Evolutionary conservation across 495 filamentous ascomycete genomes (phyloP), one percentile per base, ranked within the genome.

Genomic region (Talaromyces nanjingensis): DNA sequence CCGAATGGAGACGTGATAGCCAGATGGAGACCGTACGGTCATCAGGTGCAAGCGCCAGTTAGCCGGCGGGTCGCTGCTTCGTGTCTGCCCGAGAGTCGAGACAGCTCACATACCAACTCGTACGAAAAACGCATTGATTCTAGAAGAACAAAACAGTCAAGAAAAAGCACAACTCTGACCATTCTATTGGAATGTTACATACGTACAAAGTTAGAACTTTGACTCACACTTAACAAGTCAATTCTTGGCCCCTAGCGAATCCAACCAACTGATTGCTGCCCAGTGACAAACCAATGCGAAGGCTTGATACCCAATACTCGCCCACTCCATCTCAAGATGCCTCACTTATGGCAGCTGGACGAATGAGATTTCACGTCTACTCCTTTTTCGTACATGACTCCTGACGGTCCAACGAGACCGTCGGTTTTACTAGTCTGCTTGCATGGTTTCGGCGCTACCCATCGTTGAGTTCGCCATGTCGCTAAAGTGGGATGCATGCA

Each of bases 271-370:
- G 49, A 63, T 65, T 65, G 64, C 66, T 70, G 68, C 64, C 69
- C 69, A 73, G 66, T 31, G 9, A 27, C 1, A 25, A 24, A n/a
- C 53, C 64, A 56, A 42, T 60, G 55, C 47, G 29, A n/a, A 37
- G 59, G 45, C 53, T 78, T 79, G 76, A 72, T 79, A 76, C 77
- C 77, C 77, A 79, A 79, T 56, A 27, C 53, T 9, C 24, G 20
- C 53, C 2, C 53, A 27, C 22, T 75, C 69, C 29, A 31, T 25
- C 56, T 57, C 55, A 63, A 66, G 67, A 69, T 70, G 66, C 66
- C 68, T 63, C 63, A 39, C 39, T 71, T 68, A 75, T 76, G 74
- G 75, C 45, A 62, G 24, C 22, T 24, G 66, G 61, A 64, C 64
- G 65, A 66, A 73, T 53, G 64, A 75, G 39, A 70, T 66, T 24